Evolutionary conservation across 1,284 basidiomycete species (phyloP), one percentile per base, ranked within the genome.

Genomic region (Pseudozyma sp.): DNA sequence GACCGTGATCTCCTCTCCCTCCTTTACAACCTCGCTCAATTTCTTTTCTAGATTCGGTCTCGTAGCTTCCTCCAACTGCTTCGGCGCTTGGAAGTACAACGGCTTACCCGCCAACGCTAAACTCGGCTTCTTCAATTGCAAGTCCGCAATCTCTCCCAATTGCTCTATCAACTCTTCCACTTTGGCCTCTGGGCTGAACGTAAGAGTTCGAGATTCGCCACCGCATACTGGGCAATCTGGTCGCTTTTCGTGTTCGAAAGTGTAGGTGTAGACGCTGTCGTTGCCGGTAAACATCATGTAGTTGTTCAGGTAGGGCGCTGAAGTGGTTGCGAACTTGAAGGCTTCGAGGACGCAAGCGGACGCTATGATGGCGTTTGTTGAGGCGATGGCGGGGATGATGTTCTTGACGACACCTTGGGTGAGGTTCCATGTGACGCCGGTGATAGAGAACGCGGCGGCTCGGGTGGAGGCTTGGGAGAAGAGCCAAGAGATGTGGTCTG

Each of bases 341-440:
- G 97, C 97, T 86, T 99, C 97, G 78, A 97, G 97, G 83, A 96
- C 99, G 86, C 97, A 99, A 3, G 95, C 93, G 14, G 96, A 95
- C 5, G 81, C 81, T 50, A 85, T 80, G 52, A 85, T 72, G 18
- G 83, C 82, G 52, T 85, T 85, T 16, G 83, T 85, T 21, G 72
- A 77, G 4, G 83, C 83, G 38, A 85, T 82, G 36, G 97, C 96
- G 1, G 96, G 96, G 75, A 99, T 99, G 86, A 99, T 98, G 85
- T 98, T 97, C 88, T 99, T 99, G 54, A 99, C 95, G 38, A 99
- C 97, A 50, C 97, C 97, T 85, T 99, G 97, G 0, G 97, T 99
- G 47, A 97, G 87, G 5, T 92, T 92, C 94, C 96, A 99, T 5
- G 95, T 98, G 31, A 99, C 95, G 40, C 97, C 97, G 81, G 95